Evolutionary conservation across 2,329 filamentous ascomycete species (phyloP), one percentile per base, ranked within the genome.

Genomic region (Huntiella decipiens): DNA sequence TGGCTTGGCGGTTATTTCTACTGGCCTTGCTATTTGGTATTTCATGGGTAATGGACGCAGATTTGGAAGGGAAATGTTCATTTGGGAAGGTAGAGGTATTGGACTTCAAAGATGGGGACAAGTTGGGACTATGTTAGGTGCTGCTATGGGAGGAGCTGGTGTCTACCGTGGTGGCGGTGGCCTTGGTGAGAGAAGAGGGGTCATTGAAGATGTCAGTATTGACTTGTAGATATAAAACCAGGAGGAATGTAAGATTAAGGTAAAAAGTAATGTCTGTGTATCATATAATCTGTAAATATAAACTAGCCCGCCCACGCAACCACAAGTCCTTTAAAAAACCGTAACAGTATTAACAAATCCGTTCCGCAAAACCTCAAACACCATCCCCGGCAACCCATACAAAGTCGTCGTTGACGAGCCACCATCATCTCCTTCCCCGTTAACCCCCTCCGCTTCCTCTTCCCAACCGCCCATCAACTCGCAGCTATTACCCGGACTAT

Each of bases 301-400:
- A 34, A 11, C 37, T 17, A 34, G 31, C 13, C 12, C 35, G 15
- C 40, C 34, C 11, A 34, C 10, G 42, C 28, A 22, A 19, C 39
- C 12, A 36, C 13, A n/a, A 28, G 5, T 13, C n/a, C 5, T 11
- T 73, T 59, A 94, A 65, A 87, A 94, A 17, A 94, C 77, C 7
- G 88, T 96, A 58, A 96, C 67, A 19, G 83, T 82, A 60, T 85
- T 92, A 17, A 98, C 82, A 51, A 77, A 79, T 3, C 83, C 86
- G 57, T 93, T 95, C 74, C 83, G 87, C 60, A 96, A 63, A 22
- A 98, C 88, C 63, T 98, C 91, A 64, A 98, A 96, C 40, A 95
- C 76, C 60, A 96, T 64, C 0, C 91, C 88, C 0, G 91, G 88
- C 56, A 95, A 95, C 1, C 88, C 87, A 63, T 85, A 96, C 22